These are phyloP conservation scores for Komagataella pseudopastoris DNA, from an alignment of 805 yeast species.

Conservation along the genomic window DNA sequence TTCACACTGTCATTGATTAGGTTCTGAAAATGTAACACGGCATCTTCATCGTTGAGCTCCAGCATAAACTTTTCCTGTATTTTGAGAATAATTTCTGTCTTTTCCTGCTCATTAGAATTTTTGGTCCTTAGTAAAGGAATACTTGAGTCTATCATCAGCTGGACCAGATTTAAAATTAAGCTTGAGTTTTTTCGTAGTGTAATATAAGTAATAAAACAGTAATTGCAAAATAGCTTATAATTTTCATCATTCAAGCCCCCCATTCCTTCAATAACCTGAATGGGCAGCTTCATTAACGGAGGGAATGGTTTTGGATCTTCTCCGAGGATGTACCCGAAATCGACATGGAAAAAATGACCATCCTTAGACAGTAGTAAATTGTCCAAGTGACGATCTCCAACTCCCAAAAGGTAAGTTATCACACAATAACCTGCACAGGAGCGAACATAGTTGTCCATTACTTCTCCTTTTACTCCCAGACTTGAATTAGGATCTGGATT, in stretches of 20 bases:
- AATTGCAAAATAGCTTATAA: slow-evolving; percentile 76
- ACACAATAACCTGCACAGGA: slow-evolving; percentile 98
- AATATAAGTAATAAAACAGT: slow-evolving; percentile 89
- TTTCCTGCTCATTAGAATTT: slow-evolving; percentile 40
- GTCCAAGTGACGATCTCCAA: slow-evolving; percentile 95
- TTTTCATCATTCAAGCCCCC: slow-evolving; percentile 86
- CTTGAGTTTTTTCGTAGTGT: slow-evolving; percentile 84
- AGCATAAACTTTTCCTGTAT: slow-evolving; percentile 90
- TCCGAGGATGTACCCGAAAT: slow-evolving; percentile 92
- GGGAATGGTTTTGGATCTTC: slow-evolving; percentile 98
- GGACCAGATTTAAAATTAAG: slow-evolving; percentile 79
- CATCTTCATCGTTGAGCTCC: slow-evolving; percentile 92
- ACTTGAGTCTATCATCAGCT: slow-evolving; percentile 85
- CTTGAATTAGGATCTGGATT: slow-evolving; percentile 37
- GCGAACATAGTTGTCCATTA: slow-evolving; percentile 88
- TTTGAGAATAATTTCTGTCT: slow-evolving; percentile 75
- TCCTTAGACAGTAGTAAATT: slow-evolving; percentile 66
- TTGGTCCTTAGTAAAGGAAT: slow-evolving; percentile 69
- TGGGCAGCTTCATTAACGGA: slow-evolving; percentile 94
- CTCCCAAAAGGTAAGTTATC: slow-evolving; percentile 85
- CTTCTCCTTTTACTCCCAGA: slow-evolving; percentile 41
- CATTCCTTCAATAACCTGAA: slow-evolving; percentile 94
- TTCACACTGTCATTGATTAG: slow-evolving; percentile 89
- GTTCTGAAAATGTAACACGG: slow-evolving; percentile 87
- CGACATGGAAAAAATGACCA: slow-evolving; percentile 93